Conservation (phyloP, 2,329 filamentous ascomycete species). For the Fusarium neocosmosporiellum region DNA sequence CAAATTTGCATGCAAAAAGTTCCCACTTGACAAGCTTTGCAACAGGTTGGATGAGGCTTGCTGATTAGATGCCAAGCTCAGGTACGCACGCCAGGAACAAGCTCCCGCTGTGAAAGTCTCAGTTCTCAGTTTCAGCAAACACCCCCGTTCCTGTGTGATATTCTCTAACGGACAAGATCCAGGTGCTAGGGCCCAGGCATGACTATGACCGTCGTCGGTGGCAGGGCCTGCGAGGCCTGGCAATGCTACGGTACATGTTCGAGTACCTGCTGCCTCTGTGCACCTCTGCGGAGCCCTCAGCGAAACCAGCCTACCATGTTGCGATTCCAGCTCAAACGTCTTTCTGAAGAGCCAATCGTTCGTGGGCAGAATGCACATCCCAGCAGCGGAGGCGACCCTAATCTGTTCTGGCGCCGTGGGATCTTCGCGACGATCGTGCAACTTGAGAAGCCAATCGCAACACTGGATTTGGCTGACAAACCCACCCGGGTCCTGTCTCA, state of each 20-base stretch:
- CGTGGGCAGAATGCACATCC: constrained; percentile 25
- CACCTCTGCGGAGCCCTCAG: constrained; percentile 17
- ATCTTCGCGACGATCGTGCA: constrained; percentile 45
- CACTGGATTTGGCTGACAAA: constrained; percentile 39
- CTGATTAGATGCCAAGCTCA: constrained; percentile 31
- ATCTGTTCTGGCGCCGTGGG: constrained; percentile 41
- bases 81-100: constrained; percentile 36
- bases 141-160: constrained; percentile 13
- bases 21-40: constrained; percentile 13
- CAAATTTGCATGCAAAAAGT: neutral
- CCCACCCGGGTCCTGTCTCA: constrained; percentile 14
- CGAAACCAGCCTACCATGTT: constrained; percentile 16
- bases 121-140: constrained; percentile 20
- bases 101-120: constrained; percentile 30
- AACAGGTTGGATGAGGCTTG: constrained; percentile 12
- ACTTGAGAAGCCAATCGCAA: constrained; percentile 51
- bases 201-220: constrained; percentile 32
- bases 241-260: constrained; percentile 29
- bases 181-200: constrained; percentile 30
- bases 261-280: constrained; percentile 31
- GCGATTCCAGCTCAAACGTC: constrained; percentile 26
- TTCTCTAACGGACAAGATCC: constrained; percentile 22
- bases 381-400: constrained; percentile 38
- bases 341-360: constrained; percentile 33
- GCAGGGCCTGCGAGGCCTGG: constrained; percentile 20